Evolutionary conservation across 768 basidiomycete species (phyloP).

Genomic region (Panellus pusillus): DNA sequence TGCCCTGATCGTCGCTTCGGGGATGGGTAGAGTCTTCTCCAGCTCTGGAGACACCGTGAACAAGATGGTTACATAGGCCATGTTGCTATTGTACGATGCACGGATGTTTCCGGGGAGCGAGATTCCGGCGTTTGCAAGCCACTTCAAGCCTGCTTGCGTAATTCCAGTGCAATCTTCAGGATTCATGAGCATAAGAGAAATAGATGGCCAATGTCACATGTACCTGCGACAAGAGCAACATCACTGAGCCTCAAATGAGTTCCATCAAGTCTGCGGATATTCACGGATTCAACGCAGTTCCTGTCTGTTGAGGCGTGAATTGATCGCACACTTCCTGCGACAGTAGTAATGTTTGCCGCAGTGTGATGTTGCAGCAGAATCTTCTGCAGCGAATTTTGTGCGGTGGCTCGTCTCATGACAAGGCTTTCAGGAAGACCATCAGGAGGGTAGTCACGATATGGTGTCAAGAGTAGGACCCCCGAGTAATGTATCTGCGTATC

Average conservation of each 20-base stretch:
- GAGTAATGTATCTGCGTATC: constrained; percentile 19
- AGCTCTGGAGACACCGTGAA: constrained; percentile 22
- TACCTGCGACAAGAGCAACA: constrained; percentile 9
- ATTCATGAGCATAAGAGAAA: neutral
- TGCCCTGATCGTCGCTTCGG: constrained; percentile 4
- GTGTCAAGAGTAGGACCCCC: constrained; percentile 9
- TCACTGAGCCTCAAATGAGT: constrained; percentile 2
- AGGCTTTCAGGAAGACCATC: constrained; percentile 16
- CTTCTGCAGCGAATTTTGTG: constrained; percentile 24
- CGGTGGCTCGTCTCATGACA: constrained; percentile 15
- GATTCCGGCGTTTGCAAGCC: constrained; percentile 16
- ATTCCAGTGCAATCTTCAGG: constrained; percentile 25
- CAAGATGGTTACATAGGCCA: constrained; percentile 18
- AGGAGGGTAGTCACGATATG: constrained; percentile 4
- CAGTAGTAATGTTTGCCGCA: neutral
- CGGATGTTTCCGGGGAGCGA: constrained; percentile 3
- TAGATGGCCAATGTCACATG: neutral
- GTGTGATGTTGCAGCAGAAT: constrained; percentile 1
- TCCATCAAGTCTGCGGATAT: constrained; percentile 16
- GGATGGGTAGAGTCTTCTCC: constrained; percentile 13
- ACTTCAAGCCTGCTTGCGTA: constrained; percentile 23
- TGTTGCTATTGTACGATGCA: constrained; percentile 22
- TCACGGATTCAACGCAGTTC: constrained; percentile 5
- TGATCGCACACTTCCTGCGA: constrained; percentile 13
- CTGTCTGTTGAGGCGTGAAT: neutral